Conservation (phyloP, 805 yeast genomes). For the Ogataea angusta region DNA sequence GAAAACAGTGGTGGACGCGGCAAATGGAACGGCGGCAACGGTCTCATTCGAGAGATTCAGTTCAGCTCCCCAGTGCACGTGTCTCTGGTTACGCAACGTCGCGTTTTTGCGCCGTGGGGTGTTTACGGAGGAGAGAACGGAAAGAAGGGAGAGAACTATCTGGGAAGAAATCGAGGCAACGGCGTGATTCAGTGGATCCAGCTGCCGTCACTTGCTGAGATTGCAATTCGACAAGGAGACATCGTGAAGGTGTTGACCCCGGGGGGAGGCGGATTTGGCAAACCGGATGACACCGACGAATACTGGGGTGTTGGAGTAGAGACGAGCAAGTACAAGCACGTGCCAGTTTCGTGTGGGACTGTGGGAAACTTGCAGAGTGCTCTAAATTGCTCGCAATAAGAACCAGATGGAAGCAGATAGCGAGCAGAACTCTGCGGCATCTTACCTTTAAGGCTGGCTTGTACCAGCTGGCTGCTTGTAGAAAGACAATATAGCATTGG, state of each 20-base stretch:
- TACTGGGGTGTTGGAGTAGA: background rate
- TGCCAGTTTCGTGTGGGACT: background rate
- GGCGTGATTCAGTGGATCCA: slow-evolving; percentile 31
- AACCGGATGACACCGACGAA: background rate
- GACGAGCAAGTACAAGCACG: background rate
- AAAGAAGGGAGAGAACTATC: background rate
- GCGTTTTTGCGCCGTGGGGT: slow-evolving; percentile 54
- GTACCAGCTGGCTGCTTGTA: no score
- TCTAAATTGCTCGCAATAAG: background rate
- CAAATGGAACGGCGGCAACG: slow-evolving; percentile 49
- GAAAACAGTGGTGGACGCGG: slow-evolving; percentile 50
- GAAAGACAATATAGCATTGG: no score
- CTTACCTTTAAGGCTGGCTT: no score
- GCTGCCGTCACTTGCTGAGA: slow-evolving; percentile 37
- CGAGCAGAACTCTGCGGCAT: no score
- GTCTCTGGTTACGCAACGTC: slow-evolving; percentile 48
- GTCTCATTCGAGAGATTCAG: slow-evolving; percentile 47
- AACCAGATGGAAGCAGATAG: no score
- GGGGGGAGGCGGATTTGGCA: background rate
- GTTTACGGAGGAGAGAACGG: slow-evolving; percentile 43
- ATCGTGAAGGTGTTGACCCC: slow-evolving; percentile 36
- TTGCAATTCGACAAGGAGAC: slow-evolving; percentile 37
- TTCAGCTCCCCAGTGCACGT: slow-evolving; percentile 40
- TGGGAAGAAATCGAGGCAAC: background rate
- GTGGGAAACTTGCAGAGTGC: background rate